These are phyloP conservation scores for Nelumbo lutea DNA, from an alignment of 164 flowering plant species.

Conservation along the genomic window DNA sequence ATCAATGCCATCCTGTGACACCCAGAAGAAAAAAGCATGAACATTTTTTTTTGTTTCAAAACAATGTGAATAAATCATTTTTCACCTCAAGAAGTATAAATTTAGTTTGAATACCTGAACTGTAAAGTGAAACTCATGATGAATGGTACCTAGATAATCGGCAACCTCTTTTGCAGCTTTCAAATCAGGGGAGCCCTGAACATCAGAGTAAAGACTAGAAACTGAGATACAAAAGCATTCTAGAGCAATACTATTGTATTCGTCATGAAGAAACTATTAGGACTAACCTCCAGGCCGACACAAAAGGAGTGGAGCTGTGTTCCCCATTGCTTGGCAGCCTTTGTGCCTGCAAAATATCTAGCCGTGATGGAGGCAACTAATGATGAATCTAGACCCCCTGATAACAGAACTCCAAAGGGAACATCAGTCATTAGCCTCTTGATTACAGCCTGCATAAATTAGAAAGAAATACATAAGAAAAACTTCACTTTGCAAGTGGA, in stretches of 20 bases:
- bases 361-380: conserved; percentile 65
- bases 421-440: conserved; percentile 87
- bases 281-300: conserved; percentile 42
- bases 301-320: conserved; percentile 79
- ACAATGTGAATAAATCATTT: background rate
- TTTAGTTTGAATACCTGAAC: conserved; percentile 63
- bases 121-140: conserved; percentile 87
- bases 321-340: conserved; percentile 59
- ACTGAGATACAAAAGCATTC: background rate
- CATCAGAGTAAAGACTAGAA: background rate
- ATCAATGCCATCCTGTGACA: conserved; percentile 80
- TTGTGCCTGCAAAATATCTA: conserved; percentile 45
- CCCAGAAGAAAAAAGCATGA: background rate
- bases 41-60: background rate
- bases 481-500: background rate
- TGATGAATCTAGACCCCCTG: conserved; percentile 53
- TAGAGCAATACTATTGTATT: background rate
- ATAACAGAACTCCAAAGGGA: conserved; percentile 48
- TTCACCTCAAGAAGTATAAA: background rate
- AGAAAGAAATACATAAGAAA: background rate
- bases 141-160: conserved; percentile 51
- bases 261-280: background rate
- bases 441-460: conserved; percentile 60
- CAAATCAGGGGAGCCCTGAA: conserved; percentile 49
- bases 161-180: conserved; percentile 87